A percentile compares a stretch with the other conserved stretches of the same genome.
These are phyloP conservation scores for Beauveria sp. DNA, from an alignment of 2,329 filamentous ascomycete genomes.

Conservation along the genomic window DNA sequence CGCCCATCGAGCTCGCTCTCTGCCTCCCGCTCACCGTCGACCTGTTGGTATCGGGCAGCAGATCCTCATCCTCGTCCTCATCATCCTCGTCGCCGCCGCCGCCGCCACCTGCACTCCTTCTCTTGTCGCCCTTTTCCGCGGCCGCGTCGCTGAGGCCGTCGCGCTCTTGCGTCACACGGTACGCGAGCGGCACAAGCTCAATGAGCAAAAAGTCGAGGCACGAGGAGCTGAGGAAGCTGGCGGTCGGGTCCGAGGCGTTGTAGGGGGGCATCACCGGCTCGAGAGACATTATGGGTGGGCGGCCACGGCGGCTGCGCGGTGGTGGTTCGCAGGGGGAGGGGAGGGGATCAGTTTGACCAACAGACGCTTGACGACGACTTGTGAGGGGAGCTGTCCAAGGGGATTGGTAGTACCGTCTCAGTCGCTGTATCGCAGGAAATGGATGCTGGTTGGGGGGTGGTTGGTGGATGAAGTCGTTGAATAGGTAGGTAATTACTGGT, in stretches of 20 bases:
- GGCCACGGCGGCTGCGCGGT: not conserved
- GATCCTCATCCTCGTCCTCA: not conserved
- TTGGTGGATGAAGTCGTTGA: not conserved
- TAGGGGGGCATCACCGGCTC: constrained; percentile 61
- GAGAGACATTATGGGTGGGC: constrained; percentile 54
- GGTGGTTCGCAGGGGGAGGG: no score
- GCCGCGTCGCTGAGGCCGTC: constrained; percentile 38
- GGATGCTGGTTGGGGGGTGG: not conserved
- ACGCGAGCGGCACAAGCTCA: constrained; percentile 90
- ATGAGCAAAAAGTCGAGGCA: constrained; percentile 93
- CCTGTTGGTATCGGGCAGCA: not conserved
- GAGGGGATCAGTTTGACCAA: no score
- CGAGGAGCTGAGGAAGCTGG: constrained; percentile 72
- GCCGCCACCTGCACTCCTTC: constrained; percentile 12
- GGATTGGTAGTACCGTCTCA: not conserved
- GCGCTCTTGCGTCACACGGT: constrained; percentile 72
- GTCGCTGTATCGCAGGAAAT: not conserved
- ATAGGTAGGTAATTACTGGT: not conserved
- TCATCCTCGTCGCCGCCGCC: not conserved
- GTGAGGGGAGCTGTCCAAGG: not conserved
- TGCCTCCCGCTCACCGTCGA: constrained; percentile 3
- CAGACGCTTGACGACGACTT: not conserved
- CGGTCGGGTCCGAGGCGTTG: constrained; percentile 65
- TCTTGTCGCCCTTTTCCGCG: constrained; percentile 6
- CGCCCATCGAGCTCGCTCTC: constrained; percentile 1